These are phyloP conservation scores for Schizosaccharomyces osmophilus DNA, from an alignment of 805 yeast genomes.

Conservation along the genomic window DNA sequence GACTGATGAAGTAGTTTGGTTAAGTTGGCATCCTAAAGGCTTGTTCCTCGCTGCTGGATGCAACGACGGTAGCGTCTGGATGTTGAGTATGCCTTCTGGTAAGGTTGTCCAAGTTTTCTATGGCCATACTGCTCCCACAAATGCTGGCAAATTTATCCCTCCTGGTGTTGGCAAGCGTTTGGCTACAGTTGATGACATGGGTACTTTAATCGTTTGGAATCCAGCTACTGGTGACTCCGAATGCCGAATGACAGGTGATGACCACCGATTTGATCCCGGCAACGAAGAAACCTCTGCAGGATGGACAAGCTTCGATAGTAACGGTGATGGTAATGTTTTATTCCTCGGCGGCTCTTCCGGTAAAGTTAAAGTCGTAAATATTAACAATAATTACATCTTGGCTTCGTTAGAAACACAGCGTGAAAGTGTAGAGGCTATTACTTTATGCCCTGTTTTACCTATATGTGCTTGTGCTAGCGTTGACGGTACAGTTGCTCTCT, in stretches of 20 bases:
- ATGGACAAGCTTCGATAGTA: slow-evolving; percentile 43
- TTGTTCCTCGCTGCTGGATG: slow-evolving; percentile 80
- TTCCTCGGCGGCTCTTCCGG: slow-evolving; percentile 37
- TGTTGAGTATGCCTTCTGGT: slow-evolving; percentile 45
- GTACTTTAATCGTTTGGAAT: slow-evolving; percentile 71
- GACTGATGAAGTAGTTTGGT: slow-evolving; percentile 75
- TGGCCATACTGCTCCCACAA: slow-evolving; percentile 58
- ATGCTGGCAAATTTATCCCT: slow-evolving; percentile 53
- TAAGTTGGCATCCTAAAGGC: slow-evolving; percentile 52
- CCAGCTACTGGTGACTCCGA: slow-evolving; percentile 49
- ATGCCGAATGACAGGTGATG: slow-evolving; percentile 32
- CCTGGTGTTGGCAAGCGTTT: slow-evolving; percentile 25
- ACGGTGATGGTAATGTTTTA: slow-evolving; percentile 63
- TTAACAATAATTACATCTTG: slow-evolving; percentile 36
- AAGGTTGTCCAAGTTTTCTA: slow-evolving; percentile 21
- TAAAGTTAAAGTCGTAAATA: slow-evolving; percentile 34
- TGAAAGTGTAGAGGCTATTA: slow-evolving; percentile 37
- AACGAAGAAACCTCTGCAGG: slow-evolving; percentile 22
- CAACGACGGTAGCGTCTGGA: slow-evolving; percentile 83
- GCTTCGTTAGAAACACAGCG: slow-evolving; percentile 11
- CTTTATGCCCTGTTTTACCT: slow-evolving; percentile 46
- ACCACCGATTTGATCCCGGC: slow-evolving; percentile 69
- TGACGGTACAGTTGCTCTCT: slow-evolving; percentile 60
- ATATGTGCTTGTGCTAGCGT: slow-evolving; percentile 74
- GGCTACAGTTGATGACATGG: slow-evolving; percentile 55